phyloP scores from a whole-genome alignment of 2,329 filamentous ascomycete genomes.

The Fonsecaea pugnacius region DNA sequence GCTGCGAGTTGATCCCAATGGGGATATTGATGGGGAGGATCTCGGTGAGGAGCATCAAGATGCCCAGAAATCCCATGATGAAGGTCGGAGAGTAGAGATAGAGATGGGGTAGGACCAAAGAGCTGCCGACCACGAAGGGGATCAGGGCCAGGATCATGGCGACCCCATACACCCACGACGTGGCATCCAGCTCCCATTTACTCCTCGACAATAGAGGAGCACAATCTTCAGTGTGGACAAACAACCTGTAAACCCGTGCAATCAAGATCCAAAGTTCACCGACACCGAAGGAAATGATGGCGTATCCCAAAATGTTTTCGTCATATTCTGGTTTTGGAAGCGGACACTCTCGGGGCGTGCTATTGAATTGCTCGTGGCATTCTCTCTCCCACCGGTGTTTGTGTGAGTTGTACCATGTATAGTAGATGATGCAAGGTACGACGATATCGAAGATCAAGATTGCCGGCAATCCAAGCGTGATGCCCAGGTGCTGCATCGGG shows the following conservation, averaged over 20 bases:
- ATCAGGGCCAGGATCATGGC: constrained; percentile 27
- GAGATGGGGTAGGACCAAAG: constrained; percentile 18
- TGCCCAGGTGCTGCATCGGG: constrained; percentile 26
- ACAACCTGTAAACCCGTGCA: constrained; percentile 23
- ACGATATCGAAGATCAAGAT: constrained; percentile 29
- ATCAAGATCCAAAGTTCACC: constrained; percentile 29
- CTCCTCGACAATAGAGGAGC: constrained; percentile 22
- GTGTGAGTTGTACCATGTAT: constrained; percentile 27
- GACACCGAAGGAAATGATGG: constrained; percentile 26
- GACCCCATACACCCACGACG: constrained; percentile 30
- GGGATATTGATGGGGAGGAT: constrained; percentile 27
- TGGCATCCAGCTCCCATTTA: constrained; percentile 27
- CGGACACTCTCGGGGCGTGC: constrained; percentile 13
- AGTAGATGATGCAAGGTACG: constrained; percentile 31
- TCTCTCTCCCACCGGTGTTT: constrained; percentile 19
- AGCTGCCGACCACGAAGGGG: constrained; percentile 27
- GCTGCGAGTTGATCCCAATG: constrained; percentile 30
- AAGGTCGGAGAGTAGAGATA: constrained; percentile 28
- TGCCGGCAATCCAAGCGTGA: constrained; percentile 24
- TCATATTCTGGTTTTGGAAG: constrained; percentile 23
- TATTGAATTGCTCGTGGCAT: constrained; percentile 19
- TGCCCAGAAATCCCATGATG: constrained; percentile 29
- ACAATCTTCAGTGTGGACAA: constrained; percentile 20
- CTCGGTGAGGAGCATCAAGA: constrained; percentile 29
- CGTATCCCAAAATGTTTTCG: constrained; percentile 34